Evolutionary conservation across 306 rosid species (phyloP).

Genomic region (Ormosia emarginata): DNA sequence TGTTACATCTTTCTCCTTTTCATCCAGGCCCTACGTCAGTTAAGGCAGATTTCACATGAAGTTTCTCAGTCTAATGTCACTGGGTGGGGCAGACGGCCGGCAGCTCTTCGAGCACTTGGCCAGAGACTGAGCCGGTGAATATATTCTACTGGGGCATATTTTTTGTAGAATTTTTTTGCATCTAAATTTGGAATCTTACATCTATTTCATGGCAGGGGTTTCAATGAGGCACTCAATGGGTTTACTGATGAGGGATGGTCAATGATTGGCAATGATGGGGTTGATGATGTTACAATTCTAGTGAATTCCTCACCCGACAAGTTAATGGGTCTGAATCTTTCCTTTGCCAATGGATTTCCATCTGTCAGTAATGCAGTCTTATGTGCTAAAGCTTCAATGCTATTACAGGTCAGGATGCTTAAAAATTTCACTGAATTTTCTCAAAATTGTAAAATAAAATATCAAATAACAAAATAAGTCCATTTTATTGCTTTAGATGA

Average conservation of each 20-base stretch:
- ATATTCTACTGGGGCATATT: not conserved
- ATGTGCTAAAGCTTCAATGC: conserved; percentile 98
- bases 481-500: not conserved
- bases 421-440: not conserved
- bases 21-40: conserved; percentile 79
- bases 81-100: conserved; percentile 97
- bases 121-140: conserved; percentile 88
- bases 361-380: conserved; percentile 88
- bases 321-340: conserved; percentile 84
- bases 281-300: conserved; percentile 87
- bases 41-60: conserved; percentile 92
- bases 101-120: conserved; percentile 84
- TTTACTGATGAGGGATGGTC: conserved; percentile 98
- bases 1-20: not conserved
- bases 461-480: not conserved
- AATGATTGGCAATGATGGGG: conserved; percentile 86
- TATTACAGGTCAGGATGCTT: conserved; percentile 74
- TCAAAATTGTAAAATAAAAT: not conserved
- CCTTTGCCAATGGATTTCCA: conserved; percentile 79
- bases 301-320: conserved; percentile 91
- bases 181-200: conserved; percentile 26
- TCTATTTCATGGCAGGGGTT: conserved; percentile 64
- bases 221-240: conserved; percentile 95
- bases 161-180: not conserved
- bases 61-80: conserved; percentile 84